phyloP scores from a whole-genome alignment of 805 yeast genomes.

The Schwanniomyces pseudopolymorphus region DNA sequence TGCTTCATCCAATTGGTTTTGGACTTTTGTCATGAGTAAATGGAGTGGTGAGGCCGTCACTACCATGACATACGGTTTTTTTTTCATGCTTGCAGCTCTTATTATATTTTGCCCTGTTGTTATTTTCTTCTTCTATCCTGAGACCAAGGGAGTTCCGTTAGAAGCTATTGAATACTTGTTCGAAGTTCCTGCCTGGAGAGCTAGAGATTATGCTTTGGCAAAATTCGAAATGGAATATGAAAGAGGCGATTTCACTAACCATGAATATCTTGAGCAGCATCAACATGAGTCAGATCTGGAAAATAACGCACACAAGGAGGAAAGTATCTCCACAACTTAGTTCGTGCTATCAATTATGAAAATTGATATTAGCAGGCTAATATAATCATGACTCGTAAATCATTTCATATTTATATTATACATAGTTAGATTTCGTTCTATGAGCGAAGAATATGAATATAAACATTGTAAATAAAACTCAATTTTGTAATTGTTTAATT shows the following conservation, averaged over 20 bases:
- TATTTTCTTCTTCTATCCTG: constrained; percentile 34
- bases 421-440: neutral
- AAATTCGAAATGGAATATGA: constrained; percentile 17
- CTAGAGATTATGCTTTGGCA: constrained; percentile 25
- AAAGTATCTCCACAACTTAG: neutral
- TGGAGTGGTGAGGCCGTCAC: constrained; percentile 45
- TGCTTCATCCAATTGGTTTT: constrained; percentile 49
- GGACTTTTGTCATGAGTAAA: constrained; percentile 50
- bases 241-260: constrained; percentile 1
- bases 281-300: neutral
- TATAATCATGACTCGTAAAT: neutral
- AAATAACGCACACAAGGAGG: neutral
- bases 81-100: constrained; percentile 40
- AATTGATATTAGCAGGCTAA: constrained; percentile 3
- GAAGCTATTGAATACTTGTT: constrained; percentile 32
- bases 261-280: neutral
- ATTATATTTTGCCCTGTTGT: constrained; percentile 26
- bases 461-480: too few relatives aligned
- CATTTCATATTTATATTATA: neutral
- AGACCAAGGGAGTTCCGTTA: constrained; percentile 37
- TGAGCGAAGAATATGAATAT: neutral
- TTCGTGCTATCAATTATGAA: neutral
- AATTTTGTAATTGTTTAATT: too few relatives aligned
- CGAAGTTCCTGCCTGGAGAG: constrained; percentile 35
- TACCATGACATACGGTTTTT: constrained; percentile 43